Base-by-base conservation (phyloP, 495 filamentous ascomycete species). In the Penicillium soppii region DNA sequence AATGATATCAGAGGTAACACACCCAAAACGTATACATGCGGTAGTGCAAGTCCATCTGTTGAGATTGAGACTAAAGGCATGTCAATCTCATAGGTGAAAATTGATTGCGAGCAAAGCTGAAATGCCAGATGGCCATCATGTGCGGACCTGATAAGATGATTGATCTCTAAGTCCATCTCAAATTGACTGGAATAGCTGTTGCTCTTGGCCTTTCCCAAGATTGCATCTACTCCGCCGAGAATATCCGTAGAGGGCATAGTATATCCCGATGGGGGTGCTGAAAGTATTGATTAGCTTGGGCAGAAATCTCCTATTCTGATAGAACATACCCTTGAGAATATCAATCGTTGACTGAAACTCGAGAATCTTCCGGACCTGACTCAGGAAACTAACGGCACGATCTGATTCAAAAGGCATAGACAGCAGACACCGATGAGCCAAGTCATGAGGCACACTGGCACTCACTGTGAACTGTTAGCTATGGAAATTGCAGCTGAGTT, bases 341-440 rank as follows among this genome's bases (percentile, higher is more conserved):
- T 72, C 69, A 15, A 82, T 41, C 0, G 80, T 84, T 23, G 69
- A 78, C 50, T 85, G 82, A 41, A 83, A 83, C 57, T 84, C 72
- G 1, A 85, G 54, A 3, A 75, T 77, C 35, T 82, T 75, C 48
- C 76, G 78, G 43, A 74, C 79, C 57, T 85, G 82, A 19, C 65
- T 56, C 15, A 84, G 25, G 53, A 85, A 82, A 7, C 69, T 59
- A 10, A 66, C 61, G 5, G 77, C 81, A 15, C 78, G 73, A 22
- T 71, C 74, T 3, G 70, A 36, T 50, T 80, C 74, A 56, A 86
- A 83, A 0, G 82, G 82, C 39, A 83, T 77, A 17, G 70, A 79
- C 21, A 59, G 67, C n/a, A 86, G 66, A 54, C 82, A 86, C 27
- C 72, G 59, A 55, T 74, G 75, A 4, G 71, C 80, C 39, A 74